Conservation (phyloP, 768 basidiomycete species). For the Russula emetica region DNA sequence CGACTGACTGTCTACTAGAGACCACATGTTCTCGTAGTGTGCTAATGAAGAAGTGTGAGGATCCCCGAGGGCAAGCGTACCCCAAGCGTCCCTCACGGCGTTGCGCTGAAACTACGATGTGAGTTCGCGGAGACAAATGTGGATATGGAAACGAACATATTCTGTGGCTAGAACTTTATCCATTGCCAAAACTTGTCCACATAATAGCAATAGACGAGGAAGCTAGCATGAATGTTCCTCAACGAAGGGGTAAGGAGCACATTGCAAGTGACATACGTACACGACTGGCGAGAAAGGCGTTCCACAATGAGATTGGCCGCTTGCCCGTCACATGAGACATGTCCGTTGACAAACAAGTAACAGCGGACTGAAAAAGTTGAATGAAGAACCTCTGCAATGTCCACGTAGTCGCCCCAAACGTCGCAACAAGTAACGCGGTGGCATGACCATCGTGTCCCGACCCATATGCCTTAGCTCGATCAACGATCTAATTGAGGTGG, state of each 20-base stretch:
- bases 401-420: constrained; percentile 61
- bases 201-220: constrained; percentile 52
- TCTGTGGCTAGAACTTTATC: constrained; percentile 53
- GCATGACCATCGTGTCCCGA: constrained; percentile 36
- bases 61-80: constrained; percentile 15
- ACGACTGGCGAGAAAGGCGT: constrained; percentile 65
- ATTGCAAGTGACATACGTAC: constrained; percentile 40
- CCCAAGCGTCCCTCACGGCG: constrained; percentile 26
- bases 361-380: constrained; percentile 59
- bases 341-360: constrained; percentile 58
- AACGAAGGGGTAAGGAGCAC: constrained; percentile 1
- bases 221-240: constrained; percentile 41
- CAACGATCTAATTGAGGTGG: constrained; percentile 10
- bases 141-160: constrained; percentile 44
- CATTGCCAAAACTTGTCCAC: constrained; percentile 50
- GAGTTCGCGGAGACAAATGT: background rate
- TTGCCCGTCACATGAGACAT: constrained; percentile 34
- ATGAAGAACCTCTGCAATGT: constrained; percentile 60
- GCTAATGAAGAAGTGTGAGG: constrained; percentile 14
- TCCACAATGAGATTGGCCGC: constrained; percentile 51
- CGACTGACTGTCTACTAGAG: constrained; percentile 17
- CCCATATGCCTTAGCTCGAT: constrained; percentile 23
- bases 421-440: constrained; percentile 50
- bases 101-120: constrained; percentile 18
- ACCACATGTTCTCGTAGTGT: constrained; percentile 25